Evolutionary conservation across 176 grass and related monocot genomes (phyloP).

Genomic region (Calamus simplicifolius): DNA sequence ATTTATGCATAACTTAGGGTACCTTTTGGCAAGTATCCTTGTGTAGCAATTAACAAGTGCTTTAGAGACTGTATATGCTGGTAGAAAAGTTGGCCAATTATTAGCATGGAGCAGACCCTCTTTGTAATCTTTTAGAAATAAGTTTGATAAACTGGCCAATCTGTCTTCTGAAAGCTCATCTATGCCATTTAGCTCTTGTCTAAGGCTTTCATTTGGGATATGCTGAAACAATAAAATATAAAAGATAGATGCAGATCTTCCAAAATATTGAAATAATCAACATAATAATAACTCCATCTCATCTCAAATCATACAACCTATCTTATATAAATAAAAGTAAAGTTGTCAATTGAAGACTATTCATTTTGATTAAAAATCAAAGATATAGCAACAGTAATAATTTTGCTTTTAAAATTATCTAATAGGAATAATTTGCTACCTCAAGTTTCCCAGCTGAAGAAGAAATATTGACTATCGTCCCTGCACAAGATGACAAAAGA

Average conservation of each 20-base stretch:
- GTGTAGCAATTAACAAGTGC: constrained; percentile 31
- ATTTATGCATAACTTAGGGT: constrained; percentile 33
- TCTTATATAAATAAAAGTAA: no score
- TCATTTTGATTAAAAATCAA: no score
- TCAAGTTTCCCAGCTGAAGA: constrained; percentile 28
- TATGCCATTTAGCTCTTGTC: constrained; percentile 12
- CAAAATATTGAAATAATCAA: no score
- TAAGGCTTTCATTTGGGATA: constrained; percentile 26
- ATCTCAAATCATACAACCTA: no score
- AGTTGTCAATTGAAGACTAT: no score
- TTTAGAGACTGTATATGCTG: constrained; percentile 50
- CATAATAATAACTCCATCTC: no score
- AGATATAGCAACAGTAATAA: no score
- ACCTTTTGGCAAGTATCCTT: constrained; percentile 34
- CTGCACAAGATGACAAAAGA: constrained; percentile 31
- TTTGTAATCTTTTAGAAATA: constrained; percentile 35
- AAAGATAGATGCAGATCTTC: neutral
- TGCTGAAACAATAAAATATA: constrained; percentile 23
- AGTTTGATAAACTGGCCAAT: constrained; percentile 23
- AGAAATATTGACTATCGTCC: constrained; percentile 50
- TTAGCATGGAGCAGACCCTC: constrained; percentile 4
- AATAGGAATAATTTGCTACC: constrained; percentile 13
- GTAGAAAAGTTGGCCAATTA: constrained; percentile 20
- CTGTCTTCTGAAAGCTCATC: constrained; percentile 33
- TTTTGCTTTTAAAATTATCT: neutral